Percentiles rank a stretch among this genome's conserved stretches.
These are phyloP conservation scores for Camelina sativa DNA, from an alignment of 345 rosid species.

Conservation along the genomic window DNA sequence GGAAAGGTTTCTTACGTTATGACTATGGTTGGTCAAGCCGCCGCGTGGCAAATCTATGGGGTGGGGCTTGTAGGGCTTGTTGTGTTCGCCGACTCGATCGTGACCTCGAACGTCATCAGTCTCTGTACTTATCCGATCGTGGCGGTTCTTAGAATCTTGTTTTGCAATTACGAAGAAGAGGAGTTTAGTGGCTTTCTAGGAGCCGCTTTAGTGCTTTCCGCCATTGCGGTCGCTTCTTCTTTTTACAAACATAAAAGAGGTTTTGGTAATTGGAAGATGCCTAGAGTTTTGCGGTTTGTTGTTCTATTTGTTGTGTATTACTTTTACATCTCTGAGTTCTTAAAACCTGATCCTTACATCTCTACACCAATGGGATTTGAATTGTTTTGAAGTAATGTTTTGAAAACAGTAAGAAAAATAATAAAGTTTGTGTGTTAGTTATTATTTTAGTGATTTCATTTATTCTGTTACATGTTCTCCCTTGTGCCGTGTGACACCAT, in stretches of 20 bases:
- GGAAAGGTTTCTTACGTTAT: not conserved
- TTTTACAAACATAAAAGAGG: not conserved
- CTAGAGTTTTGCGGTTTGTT: not conserved
- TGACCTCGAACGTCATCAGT: not conserved
- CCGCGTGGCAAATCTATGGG: slow-evolving; percentile 20
- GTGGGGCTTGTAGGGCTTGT: slow-evolving; percentile 3
- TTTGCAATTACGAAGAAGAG: not conserved
- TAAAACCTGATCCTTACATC: not conserved
- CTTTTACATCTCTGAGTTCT: not conserved
- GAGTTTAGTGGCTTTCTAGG: not conserved
- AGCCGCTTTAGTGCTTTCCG: not conserved
- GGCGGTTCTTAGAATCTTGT: not conserved
- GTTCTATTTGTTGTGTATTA: not conserved
- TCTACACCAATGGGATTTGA: not conserved
- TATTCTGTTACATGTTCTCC: too few relatives aligned
- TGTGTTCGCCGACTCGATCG: not conserved
- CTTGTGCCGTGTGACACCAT: too few relatives aligned
- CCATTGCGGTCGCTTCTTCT: not conserved
- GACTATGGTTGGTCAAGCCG: slow-evolving; percentile 9
- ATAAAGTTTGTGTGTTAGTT: not conserved
- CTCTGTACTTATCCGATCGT: not conserved
- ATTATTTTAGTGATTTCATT: not conserved
- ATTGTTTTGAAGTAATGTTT: not conserved
- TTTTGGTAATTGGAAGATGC: not conserved
- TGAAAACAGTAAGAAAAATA: not conserved